These are phyloP conservation scores for Chlorophyllum brunneum DNA, from an alignment of 768 basidiomycete species.

Conservation along the genomic window DNA sequence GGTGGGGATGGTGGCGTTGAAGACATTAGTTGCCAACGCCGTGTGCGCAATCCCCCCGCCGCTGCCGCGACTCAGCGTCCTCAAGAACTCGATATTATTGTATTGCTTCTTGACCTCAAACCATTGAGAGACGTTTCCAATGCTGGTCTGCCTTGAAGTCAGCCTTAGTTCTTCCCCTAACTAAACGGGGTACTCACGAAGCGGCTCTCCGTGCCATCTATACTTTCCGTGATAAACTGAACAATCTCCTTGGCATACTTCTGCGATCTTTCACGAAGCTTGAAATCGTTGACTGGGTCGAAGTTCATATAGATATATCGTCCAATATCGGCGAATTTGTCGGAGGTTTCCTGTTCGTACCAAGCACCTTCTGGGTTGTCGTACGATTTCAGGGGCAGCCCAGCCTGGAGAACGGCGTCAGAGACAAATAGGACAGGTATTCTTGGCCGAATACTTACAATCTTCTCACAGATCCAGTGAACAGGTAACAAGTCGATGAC, in stretches of 20 bases:
- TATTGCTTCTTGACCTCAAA: neutral
- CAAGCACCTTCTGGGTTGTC: conserved; percentile 26
- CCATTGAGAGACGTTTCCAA: neutral
- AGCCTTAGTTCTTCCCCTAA: conserved; percentile 17
- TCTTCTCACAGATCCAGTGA: conserved; percentile 53
- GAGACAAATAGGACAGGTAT: neutral
- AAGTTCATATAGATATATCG: conserved; percentile 45
- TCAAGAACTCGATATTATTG: conserved; percentile 28
- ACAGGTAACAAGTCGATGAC: conserved; percentile 63
- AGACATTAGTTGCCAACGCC: conserved; percentile 44
- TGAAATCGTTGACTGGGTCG: conserved; percentile 44
- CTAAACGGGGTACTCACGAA: conserved; percentile 9
- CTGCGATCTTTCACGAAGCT: conserved; percentile 36
- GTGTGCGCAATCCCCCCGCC: conserved; percentile 18
- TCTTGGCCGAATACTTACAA: conserved; percentile 38
- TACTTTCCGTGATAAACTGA: conserved; percentile 24
- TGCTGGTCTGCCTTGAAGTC: conserved; percentile 4
- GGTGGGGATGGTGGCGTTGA: conserved; percentile 53
- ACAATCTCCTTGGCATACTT: conserved; percentile 27
- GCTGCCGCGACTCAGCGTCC: conserved; percentile 22
- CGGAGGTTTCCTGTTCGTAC: conserved; percentile 36
- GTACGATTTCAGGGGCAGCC: conserved; percentile 38
- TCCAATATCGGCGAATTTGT: conserved; percentile 45
- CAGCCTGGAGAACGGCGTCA: conserved; percentile 29
- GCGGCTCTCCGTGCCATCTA: conserved; percentile 23